A percentile compares a stretch with the other conserved stretches of the same genome.
Evolutionary conservation across 2,329 filamentous ascomycete species (phyloP).

Genomic region (Chaetoscypha palmicola): DNA sequence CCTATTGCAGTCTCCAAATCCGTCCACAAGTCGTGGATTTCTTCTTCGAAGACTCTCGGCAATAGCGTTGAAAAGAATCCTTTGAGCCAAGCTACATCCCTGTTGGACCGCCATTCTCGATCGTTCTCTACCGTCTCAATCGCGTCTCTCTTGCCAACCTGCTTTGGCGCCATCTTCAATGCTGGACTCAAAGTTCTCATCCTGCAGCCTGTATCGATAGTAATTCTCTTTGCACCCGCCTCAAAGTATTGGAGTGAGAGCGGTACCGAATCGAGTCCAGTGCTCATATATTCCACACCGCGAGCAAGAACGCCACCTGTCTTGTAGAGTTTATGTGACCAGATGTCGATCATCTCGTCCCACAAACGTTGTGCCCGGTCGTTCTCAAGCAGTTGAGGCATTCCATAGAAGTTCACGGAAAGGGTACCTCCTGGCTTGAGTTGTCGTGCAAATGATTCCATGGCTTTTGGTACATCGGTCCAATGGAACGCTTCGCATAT

Average conservation of each 20-base stretch:
- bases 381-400: neutral
- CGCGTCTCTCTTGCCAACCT: constrained; percentile 5
- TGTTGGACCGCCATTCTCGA: constrained; percentile 5
- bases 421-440: constrained; percentile 22
- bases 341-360: constrained; percentile 1
- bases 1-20: neutral
- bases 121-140: constrained; percentile 5
- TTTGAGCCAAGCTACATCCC: constrained; percentile 6
- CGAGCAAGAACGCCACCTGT: neutral
- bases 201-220: constrained; percentile 5
- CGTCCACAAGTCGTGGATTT: constrained; percentile 1
- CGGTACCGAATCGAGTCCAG: constrained; percentile 5
- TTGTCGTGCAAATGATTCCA: constrained; percentile 23
- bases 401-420: constrained; percentile 18
- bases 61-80: constrained; percentile 2
- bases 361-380: neutral
- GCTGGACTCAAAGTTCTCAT: constrained; percentile 3
- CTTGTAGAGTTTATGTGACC: neutral
- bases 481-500: constrained; percentile 27
- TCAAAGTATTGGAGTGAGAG: constrained; percentile 6
- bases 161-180: neutral
- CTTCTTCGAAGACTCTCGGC: neutral
- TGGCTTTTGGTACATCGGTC: constrained; percentile 16
- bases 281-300: neutral
- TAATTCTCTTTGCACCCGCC: constrained; percentile 3